A percentile compares a stretch with the other conserved stretches of the same genome.
Conservation (phyloP, 2,329 filamentous ascomycete genomes). For the Arthrobotrys pseudoclavata region DNA sequence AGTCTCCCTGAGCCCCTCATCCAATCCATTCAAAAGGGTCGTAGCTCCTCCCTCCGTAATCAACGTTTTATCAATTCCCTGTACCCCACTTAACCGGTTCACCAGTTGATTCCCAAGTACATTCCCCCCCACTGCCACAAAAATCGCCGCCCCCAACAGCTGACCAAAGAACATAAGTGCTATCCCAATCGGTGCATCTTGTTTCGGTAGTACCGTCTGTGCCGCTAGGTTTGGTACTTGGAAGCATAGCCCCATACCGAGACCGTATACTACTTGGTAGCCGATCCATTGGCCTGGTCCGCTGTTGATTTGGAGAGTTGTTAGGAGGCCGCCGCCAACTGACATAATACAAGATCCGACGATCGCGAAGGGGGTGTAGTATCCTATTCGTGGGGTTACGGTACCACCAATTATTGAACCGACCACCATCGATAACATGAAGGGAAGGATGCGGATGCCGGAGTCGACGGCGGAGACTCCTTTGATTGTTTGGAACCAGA, state of each 20-base stretch:
- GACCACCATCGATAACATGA: slow-evolving; percentile 71
- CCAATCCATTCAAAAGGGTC: slow-evolving; percentile 72
- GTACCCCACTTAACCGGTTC: slow-evolving; percentile 31
- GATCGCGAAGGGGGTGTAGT: slow-evolving; percentile 74
- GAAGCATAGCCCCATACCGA: slow-evolving; percentile 72
- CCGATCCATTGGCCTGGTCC: slow-evolving; percentile 67
- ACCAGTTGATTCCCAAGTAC: slow-evolving; percentile 70
- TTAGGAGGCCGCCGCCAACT: slow-evolving; percentile 71
- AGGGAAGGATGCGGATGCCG: slow-evolving; percentile 71
- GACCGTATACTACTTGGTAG: slow-evolving; percentile 67
- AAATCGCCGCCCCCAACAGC: slow-evolving; percentile 74
- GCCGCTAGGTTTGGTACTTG: slow-evolving; percentile 73
- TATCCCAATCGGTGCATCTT: slow-evolving; percentile 72
- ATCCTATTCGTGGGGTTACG: slow-evolving; percentile 71
- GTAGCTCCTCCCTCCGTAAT: slow-evolving; percentile 72
- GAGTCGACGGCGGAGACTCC: slow-evolving; percentile 70
- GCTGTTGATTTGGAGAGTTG: slow-evolving; percentile 68
- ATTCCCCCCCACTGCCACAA: slow-evolving; percentile 72
- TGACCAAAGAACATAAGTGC: slow-evolving; percentile 73
- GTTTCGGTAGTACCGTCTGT: slow-evolving; percentile 70
- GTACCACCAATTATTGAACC: slow-evolving; percentile 69
- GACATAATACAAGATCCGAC: slow-evolving; percentile 68
- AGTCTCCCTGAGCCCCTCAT: slow-evolving; percentile 68
- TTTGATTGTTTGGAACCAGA: slow-evolving; percentile 73
- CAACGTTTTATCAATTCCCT: slow-evolving; percentile 64